Base-by-base conservation (phyloP, 345 rosid genomes). In the Eucalyptus tenuipes region DNA sequence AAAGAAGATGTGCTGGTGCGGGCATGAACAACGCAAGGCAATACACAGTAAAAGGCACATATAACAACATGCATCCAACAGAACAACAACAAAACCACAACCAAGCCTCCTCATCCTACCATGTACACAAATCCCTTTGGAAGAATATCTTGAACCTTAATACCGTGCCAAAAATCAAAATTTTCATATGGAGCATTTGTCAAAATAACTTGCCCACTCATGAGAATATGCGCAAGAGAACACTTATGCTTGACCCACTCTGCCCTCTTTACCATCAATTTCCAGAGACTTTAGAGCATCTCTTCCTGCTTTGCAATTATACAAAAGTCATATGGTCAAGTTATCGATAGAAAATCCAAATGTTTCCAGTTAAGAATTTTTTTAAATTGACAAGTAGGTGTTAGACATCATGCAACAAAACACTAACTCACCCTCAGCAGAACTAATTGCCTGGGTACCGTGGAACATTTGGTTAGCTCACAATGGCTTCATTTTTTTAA, bases 391-490 rank as follows among this genome's bases (percentile, higher is more conserved):
- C 29, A 55, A 55, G 29, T 22, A 24, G 61, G 61, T 24, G 61
- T 1, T 4, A 24, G 29, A 55, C 29, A 55, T 24, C 61, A 10
- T 55, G 61, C 29, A 55, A 55, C 61, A 24, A 24, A 55, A 55
- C 29, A 55, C 29, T 0, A 55, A 55, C 61, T 10, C 61, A 10
- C 61, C 61, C 61, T 55, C 61, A 0, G 61, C 29, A 24, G 29
- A 55, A 55, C 61, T 24, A 22, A 24, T 24, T 9, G 13, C 61
- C 29, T 1, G 13, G 61, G 61, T 55, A 55, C 61, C 61, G 0
- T 24, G 61, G 0, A 55, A 55, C 0, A 55, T 55, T 0, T 1
- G 61, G 61, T 55, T 22, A 10, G 61, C 61, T 55, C 6, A 0
- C 61, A 55, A 55, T 55, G 1, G 61, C 61, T 22, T 55, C 61